Evolutionary conservation across 23 red algal species (phyloP), one percentile per base, ranked within the genome.

Genomic region (Gracilaria domingensis): DNA sequence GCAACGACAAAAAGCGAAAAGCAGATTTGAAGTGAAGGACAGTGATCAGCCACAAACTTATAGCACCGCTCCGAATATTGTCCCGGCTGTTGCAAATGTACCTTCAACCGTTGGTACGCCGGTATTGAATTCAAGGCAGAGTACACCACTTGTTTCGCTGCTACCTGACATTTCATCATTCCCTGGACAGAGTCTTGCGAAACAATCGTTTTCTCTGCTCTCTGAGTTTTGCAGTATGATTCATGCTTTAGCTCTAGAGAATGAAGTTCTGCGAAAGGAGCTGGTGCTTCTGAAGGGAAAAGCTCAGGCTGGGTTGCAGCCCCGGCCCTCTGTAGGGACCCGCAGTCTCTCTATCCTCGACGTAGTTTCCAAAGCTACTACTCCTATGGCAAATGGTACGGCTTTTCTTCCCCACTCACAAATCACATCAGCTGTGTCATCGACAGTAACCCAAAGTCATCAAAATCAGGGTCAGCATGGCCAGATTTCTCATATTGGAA

Each of bases 1-100:
- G 17, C 24, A 17, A 0, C 54, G 13, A 42, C 58, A 21, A 82
- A 40, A 85, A 70, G 2, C 65, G 42, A 90, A 90, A 57, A 90
- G 87, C 54, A 60, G 87, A 59, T 90, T 90, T 36, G 87, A 90
- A 56, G 87, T 90, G 71, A 90, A 90, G 62, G 79, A 92, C 36
- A 84, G 76, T 72, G 89, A 90, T 56, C 87, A 90, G 50, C 23
- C 34, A 26, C 53, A 64, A 56, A 51, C 45, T 3, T 62, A 32
- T 13, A 70, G n/a, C 26, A 40, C 87, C 3, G 25, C 33, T 49
- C 44, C 59, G 7, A 81, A 81, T 70, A 71, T 74, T 81, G 12
- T 30, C 30, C 56, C 87, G 50, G 24, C 71, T 0, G 54, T 78
- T 23, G 40, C 81, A 17, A 48, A 69, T 75, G 64, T 90, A 17